Evolutionary conservation across 106 monocot genomes (phyloP).

Genomic region (Dendrobium catenatum): DNA sequence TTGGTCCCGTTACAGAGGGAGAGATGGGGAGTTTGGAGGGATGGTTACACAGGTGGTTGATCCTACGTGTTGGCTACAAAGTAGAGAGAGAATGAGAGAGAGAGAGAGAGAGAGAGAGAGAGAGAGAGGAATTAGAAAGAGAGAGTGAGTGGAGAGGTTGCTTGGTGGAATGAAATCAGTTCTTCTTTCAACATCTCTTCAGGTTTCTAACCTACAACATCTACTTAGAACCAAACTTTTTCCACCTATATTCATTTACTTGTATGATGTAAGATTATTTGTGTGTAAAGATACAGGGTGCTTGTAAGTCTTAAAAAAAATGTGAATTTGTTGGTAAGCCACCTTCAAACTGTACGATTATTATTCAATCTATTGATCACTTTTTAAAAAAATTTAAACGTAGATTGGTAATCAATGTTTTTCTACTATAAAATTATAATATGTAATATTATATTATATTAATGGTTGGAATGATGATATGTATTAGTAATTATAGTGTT

Average conservation of each 20-base stretch:
- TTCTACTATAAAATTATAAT: not conserved
- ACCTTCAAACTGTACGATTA: not conserved
- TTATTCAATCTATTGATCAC: not conserved
- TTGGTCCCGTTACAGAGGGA: not conserved
- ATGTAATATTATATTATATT: not conserved
- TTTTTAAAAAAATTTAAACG: not conserved
- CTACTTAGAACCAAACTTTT: slow-evolving; percentile 15
- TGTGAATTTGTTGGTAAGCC: slow-evolving; percentile 8
- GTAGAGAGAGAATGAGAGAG: slow-evolving; percentile 4
- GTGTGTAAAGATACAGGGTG: not conserved
- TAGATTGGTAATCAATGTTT: not conserved
- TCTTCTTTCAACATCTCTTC: slow-evolving; percentile 10
- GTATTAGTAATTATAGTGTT: no score
- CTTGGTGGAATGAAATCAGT: slow-evolving; percentile 12
- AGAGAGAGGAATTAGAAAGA: not conserved
- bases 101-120: slow-evolving; percentile 10
- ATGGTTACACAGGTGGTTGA: slow-evolving; percentile 5
- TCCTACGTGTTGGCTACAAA: not conserved
- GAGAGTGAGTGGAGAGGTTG: not conserved
- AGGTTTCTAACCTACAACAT: slow-evolving; percentile 17
- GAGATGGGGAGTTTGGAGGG: not conserved
- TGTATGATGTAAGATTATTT: not conserved
- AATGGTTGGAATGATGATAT: not conserved
- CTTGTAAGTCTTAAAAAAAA: not conserved
- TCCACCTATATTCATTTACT: not conserved